phyloP scores from a whole-genome alignment of 139 green algal species.

The Diplosphaera chodatii region DNA sequence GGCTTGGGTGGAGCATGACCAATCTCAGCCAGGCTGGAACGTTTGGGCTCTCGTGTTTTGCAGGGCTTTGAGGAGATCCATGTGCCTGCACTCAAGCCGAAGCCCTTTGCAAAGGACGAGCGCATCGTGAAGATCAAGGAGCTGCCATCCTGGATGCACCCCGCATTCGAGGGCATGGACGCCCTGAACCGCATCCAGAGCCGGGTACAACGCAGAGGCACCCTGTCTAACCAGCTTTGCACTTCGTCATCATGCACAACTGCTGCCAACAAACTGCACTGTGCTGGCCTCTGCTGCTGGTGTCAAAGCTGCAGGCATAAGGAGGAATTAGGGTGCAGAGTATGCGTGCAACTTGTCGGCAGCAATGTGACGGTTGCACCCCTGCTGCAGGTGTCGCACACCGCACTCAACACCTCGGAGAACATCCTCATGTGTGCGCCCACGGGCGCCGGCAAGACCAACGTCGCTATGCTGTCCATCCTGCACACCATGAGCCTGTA shows the following conservation, averaged over 20 bases:
- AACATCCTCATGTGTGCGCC: constrained; percentile 91
- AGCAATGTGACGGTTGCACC: too few relatives aligned
- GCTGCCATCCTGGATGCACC: constrained; percentile 89
- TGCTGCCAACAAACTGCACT: too few relatives aligned
- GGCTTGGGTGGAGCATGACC: not conserved
- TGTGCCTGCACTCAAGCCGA: constrained; percentile 89
- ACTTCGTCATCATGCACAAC: too few relatives aligned
- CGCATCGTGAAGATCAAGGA: constrained; percentile 62
- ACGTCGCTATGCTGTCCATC: constrained; percentile 95
- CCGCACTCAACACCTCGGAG: constrained; percentile 79
- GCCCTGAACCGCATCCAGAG: constrained; percentile 91
- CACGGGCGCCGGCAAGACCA: constrained; percentile 97
- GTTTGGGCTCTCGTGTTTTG: not conserved
- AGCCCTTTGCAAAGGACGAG: constrained; percentile 79
- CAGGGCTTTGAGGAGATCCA: constrained; percentile 98
- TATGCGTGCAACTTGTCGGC: too few relatives aligned
- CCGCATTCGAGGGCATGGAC: constrained; percentile 84
- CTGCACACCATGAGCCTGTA: constrained; percentile 48
- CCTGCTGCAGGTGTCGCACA: constrained; percentile 63
- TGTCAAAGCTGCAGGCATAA: too few relatives aligned
- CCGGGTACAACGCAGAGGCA: not conserved
- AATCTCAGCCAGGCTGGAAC: too few relatives aligned
- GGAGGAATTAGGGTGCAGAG: too few relatives aligned
- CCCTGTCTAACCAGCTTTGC: too few relatives aligned
- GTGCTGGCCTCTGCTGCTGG: too few relatives aligned